A percentile compares a stretch with the other conserved stretches of the same genome.
Evolutionary conservation across 768 basidiomycete genomes (phyloP).

Genomic region (Mrakia hoshinonis): DNA sequence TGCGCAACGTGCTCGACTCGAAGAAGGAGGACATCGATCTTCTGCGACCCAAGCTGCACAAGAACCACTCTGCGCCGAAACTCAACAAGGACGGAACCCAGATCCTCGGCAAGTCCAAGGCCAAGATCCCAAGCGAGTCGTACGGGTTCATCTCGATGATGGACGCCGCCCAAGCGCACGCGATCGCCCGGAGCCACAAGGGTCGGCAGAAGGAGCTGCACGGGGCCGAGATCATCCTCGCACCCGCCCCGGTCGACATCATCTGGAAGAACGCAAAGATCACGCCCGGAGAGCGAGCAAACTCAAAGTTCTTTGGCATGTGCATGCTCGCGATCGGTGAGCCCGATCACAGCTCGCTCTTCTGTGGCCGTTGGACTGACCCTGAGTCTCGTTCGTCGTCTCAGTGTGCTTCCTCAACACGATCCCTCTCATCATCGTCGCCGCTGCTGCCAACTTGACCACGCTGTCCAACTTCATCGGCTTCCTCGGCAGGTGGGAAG

Average conservation of each 20-base stretch:
- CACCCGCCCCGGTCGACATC: slow-evolving; percentile 41
- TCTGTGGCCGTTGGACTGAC: background rate
- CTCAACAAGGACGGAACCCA: slow-evolving; percentile 1
- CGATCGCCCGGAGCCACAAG: slow-evolving; percentile 39
- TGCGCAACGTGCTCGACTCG: slow-evolving; percentile 52
- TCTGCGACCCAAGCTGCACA: slow-evolving; percentile 28
- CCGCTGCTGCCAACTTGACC: slow-evolving; percentile 80
- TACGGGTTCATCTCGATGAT: slow-evolving; percentile 30
- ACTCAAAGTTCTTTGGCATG: slow-evolving; percentile 68
- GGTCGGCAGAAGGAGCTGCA: slow-evolving; percentile 39
- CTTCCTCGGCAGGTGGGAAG: slow-evolving; percentile 66
- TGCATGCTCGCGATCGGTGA: slow-evolving; percentile 52
- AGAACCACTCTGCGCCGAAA: slow-evolving; percentile 3
- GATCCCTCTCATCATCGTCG: slow-evolving; percentile 79
- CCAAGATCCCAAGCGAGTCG: slow-evolving; percentile 27
- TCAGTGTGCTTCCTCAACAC: slow-evolving; percentile 88
- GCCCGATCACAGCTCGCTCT: background rate
- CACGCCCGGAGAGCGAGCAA: slow-evolving; percentile 55
- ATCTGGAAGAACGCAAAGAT: slow-evolving; percentile 84
- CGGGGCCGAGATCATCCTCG: slow-evolving; percentile 39
- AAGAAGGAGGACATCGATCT: slow-evolving; percentile 45
- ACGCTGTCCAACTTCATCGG: slow-evolving; percentile 58
- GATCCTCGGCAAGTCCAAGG: slow-evolving; percentile 16
- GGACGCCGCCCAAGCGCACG: slow-evolving; percentile 37
- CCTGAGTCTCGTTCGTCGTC: background rate